Conservation (phyloP, 2,329 filamentous ascomycete species). For the Fusarium mangiferae region DNA sequence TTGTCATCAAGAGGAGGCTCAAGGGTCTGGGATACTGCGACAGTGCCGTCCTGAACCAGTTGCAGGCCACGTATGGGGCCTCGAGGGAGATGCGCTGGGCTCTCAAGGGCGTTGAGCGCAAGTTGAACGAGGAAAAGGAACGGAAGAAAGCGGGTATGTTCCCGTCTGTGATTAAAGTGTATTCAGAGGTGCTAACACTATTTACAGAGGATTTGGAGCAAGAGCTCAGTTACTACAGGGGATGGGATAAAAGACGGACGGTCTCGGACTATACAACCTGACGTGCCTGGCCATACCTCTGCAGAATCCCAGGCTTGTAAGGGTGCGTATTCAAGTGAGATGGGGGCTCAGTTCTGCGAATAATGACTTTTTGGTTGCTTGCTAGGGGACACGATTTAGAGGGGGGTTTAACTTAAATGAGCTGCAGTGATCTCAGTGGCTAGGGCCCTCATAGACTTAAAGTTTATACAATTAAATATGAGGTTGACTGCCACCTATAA, state of each 20-base stretch:
- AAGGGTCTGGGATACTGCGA: neutral
- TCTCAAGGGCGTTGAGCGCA: neutral
- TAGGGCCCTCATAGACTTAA: neutral
- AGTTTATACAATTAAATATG: neutral
- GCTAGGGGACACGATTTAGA: accelerated
- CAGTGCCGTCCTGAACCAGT: neutral
- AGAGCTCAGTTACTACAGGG: neutral
- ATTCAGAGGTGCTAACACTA: neutral
- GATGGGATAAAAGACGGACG: neutral
- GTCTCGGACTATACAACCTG: neutral
- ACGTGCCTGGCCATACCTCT: neutral
- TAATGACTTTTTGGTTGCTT: neutral
- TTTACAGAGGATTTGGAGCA: neutral
- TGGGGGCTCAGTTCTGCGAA: neutral
- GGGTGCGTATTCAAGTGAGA: accelerated
- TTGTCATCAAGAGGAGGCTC: neutral
- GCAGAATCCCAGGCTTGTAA: neutral
- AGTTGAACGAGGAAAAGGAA: neutral
- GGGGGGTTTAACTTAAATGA: accelerated
- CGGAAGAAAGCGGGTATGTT: neutral
- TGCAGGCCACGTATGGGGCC: neutral
- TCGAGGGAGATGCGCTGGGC: neutral
- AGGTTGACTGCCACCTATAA: too few species aligned
- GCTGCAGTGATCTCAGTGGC: accelerated
- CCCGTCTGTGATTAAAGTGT: accelerated